phyloP scores from a whole-genome alignment of 805 yeast genomes.

The Candida chauliodis region DNA sequence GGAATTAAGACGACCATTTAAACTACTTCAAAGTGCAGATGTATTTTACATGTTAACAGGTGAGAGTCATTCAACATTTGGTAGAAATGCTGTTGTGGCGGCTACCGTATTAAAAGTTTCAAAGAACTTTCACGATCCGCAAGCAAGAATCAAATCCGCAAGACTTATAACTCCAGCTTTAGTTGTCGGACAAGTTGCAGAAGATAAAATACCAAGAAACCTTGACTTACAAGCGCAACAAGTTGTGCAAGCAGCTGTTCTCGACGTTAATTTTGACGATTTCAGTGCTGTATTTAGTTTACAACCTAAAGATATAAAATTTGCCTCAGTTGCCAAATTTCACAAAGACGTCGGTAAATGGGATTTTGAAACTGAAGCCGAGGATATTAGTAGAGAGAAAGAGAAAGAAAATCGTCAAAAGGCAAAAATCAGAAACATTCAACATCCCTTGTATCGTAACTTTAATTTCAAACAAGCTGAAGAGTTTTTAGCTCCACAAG shows the following conservation, averaged over 20 bases:
- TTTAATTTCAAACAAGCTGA: slow-evolving; percentile 88
- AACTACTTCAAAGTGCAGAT: slow-evolving; percentile 59
- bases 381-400: slow-evolving; percentile 56
- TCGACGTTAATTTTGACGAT: slow-evolving; percentile 65
- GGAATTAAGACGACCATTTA: slow-evolving; percentile 77
- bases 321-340: slow-evolving; percentile 46
- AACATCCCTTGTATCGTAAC: slow-evolving; percentile 87
- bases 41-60: slow-evolving; percentile 89
- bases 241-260: slow-evolving; percentile 80
- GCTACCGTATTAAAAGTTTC: slow-evolving; percentile 68
- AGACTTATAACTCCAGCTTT: slow-evolving; percentile 41
- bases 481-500: slow-evolving; percentile 81
- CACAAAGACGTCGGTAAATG: slow-evolving; percentile 63
- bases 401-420: slow-evolving; percentile 63
- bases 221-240: slow-evolving; percentile 56
- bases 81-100: slow-evolving; percentile 69
- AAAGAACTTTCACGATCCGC: slow-evolving; percentile 56
- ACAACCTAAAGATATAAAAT: slow-evolving; percentile 59
- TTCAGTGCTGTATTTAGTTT: slow-evolving; percentile 74
- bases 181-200: slow-evolving; percentile 43
- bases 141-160: slow-evolving; percentile 38
- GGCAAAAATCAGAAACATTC: slow-evolving; percentile 72
- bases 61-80: slow-evolving; percentile 68
- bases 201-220: slow-evolving; percentile 43
- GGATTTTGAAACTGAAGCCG: slow-evolving; percentile 74